Evolutionary conservation across 2,329 filamentous ascomycete genomes (phyloP), one percentile per base, ranked within the genome.

Genomic region (Colletotrichum eleusines): DNA sequence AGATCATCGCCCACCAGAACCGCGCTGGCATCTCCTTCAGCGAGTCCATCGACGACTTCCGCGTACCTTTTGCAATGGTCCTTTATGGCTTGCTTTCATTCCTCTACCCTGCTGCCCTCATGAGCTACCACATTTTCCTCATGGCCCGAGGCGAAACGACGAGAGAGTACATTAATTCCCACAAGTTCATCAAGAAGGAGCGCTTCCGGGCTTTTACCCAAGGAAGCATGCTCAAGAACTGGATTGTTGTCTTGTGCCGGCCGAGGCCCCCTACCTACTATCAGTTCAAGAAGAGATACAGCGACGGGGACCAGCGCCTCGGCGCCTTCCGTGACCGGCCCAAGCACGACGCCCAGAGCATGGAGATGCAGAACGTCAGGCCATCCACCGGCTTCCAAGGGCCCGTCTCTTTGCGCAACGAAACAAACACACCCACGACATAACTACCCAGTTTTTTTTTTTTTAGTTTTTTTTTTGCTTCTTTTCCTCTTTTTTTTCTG

Each of bases 81-180:
- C 90, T 98, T 63, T 96, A 97, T 77, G 92, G 91, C 11, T 82
- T 94, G 55, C 74, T 99, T 50, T 89, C 87, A 0, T 88, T 92
- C 50, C 86, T 91, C 7, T 99, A 99, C 80, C 95, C 95, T 0
- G 88, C 91, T 50, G 93, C 94, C 53, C 84, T 99, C 7, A 93
- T 91, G 84, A 88, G 89, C 28, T 99, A 99, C 79, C 96, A 99
- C 81, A 79, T 98, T 57, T 98, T 97, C 83, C 86, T 99, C 53
- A 94, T 97, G 83, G 92, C 90, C 8, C 88, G 95, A 40, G 96
- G 95, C 59, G 95, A 99, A 84, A 99, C 95, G 0, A 99, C 96
- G 0, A 88, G 96, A 75, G 96, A 99, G 81, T 98, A 97, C 80
- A 89, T 99, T 74, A 97, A 97, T 81, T 95, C 93, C 5, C 94